Conservation (phyloP, 495 filamentous ascomycete species). For the Penicillium lividum region DNA sequence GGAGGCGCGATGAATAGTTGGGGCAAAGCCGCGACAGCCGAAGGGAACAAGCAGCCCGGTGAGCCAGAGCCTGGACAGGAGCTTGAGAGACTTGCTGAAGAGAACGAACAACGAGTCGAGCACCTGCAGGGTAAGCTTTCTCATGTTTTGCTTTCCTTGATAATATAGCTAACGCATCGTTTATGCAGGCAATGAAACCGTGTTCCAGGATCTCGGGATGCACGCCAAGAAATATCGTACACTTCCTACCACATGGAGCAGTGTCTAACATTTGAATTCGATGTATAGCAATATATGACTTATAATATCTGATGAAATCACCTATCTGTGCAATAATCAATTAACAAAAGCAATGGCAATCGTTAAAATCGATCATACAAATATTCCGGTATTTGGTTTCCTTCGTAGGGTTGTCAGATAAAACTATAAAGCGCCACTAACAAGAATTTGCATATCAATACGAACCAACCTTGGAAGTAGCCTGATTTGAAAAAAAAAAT, state of each 20-base stretch:
- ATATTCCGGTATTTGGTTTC: neutral
- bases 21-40: conserved; percentile 61
- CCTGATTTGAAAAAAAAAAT: too few species aligned
- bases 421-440: too few species aligned
- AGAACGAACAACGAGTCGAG: conserved; percentile 62
- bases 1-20: conserved; percentile 66
- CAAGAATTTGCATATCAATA: too few species aligned
- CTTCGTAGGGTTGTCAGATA: too few species aligned
- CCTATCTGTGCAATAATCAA: neutral
- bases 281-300: neutral
- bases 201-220: conserved; percentile 55
- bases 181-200: conserved; percentile 48
- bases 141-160: neutral
- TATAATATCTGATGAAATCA: neutral
- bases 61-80: conserved; percentile 63
- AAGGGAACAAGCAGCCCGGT: conserved; percentile 50
- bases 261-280: neutral
- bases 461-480: too few species aligned
- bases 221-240: conserved; percentile 53
- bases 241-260: conserved; percentile 52
- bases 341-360: neutral
- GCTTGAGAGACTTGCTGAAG: conserved; percentile 59
- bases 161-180: conserved; percentile 5
- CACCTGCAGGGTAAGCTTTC: conserved; percentile 49
- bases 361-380: neutral